Evolutionary conservation across 2,329 filamentous ascomycete genomes (phyloP), one percentile per base, ranked within the genome.

Genomic region (Fusarium pilosicola): DNA sequence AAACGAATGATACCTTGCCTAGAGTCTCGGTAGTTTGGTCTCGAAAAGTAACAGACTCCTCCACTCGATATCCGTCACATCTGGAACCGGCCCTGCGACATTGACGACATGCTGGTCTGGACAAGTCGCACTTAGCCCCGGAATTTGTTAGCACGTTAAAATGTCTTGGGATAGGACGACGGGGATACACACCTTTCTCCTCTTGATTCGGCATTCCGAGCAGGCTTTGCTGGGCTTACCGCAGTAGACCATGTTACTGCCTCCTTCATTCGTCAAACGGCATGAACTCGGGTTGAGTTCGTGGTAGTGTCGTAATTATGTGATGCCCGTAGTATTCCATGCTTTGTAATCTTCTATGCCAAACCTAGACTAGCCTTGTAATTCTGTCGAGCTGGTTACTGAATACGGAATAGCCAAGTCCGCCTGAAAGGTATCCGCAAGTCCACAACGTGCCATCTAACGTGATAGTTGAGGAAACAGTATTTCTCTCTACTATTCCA

Each of bases 251-350:
- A 55, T 55, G 18, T 30, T 55, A 7, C 51, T 30, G 17, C 9
- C 36, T 0, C 7, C 18, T 30, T 30, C 9, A 13, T 41, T n/a
- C 11, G 18, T 38, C 10, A 24, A 26, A 28, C 8, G 4, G 12
- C 18, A 54, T 54, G n/a, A 17, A 8, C 15, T 30, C 26, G 7
- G 14, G 18, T 26, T 38, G 18, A 6, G 14, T 12, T 54, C 17
- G 6, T 36, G 17, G 32, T 54, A 38, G 32, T 11, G 30, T 20
- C 5, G 14, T 26, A 48, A n/a, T 30, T 48, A 30, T 48, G 20
- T 17, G 20, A 22, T 30, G 10, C 9, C 3, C 20, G 1, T 6
- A 28, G 14, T n/a, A 7, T 41, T 2, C 4, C 0, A 11, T 41
- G 51, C 36, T 41, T 55, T 9, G 36, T 41, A 30, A 55, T 55